Conservation (phyloP, 495 filamentous ascomycete species). For the Hypoxylon lienhwacheense region DNA sequence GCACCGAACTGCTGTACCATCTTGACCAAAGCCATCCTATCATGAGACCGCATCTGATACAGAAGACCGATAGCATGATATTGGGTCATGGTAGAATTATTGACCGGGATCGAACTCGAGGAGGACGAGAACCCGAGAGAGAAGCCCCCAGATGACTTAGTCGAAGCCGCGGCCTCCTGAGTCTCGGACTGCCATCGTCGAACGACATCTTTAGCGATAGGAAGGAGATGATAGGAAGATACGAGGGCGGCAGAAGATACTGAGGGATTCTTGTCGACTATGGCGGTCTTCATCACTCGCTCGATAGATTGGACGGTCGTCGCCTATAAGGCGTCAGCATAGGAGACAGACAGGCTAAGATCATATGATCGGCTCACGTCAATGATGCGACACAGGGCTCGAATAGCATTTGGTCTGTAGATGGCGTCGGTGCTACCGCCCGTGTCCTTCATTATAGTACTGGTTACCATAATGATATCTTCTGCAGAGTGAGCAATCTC, state of each 20-base stretch:
- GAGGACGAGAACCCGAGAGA: slow-evolving; percentile 83
- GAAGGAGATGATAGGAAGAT: slow-evolving; percentile 96
- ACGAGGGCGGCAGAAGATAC: slow-evolving; percentile 97
- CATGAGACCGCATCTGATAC: slow-evolving; percentile 96
- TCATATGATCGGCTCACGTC: slow-evolving; percentile 64
- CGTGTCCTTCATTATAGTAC: slow-evolving; percentile 99
- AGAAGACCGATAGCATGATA: slow-evolving; percentile 98
- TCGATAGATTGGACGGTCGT: slow-evolving; percentile 99
- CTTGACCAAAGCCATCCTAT: slow-evolving; percentile 98
- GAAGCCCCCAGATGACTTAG: slow-evolving; percentile 86
- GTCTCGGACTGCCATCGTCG: slow-evolving; percentile 98
- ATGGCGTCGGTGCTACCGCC: slow-evolving; percentile 93
- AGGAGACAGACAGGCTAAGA: neutral
- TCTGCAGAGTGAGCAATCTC: slow-evolving; percentile 95
- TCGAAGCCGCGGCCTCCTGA: slow-evolving; percentile 89
- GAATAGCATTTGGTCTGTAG: slow-evolving; percentile 95
- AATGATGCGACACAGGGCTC: slow-evolving; percentile 94
- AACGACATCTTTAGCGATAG: slow-evolving; percentile 92
- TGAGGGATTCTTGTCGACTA: slow-evolving; percentile 98
- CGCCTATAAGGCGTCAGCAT: slow-evolving; percentile 58
- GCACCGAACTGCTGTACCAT: slow-evolving; percentile 98
- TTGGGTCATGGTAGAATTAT: slow-evolving; percentile 90
- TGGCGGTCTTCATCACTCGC: slow-evolving; percentile 97
- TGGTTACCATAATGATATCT: slow-evolving; percentile 99
- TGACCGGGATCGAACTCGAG: slow-evolving; percentile 67